Evolutionary conservation across 176 grass and related monocot species (phyloP), one percentile per base, ranked within the genome.

Genomic region (Carex pumila): DNA sequence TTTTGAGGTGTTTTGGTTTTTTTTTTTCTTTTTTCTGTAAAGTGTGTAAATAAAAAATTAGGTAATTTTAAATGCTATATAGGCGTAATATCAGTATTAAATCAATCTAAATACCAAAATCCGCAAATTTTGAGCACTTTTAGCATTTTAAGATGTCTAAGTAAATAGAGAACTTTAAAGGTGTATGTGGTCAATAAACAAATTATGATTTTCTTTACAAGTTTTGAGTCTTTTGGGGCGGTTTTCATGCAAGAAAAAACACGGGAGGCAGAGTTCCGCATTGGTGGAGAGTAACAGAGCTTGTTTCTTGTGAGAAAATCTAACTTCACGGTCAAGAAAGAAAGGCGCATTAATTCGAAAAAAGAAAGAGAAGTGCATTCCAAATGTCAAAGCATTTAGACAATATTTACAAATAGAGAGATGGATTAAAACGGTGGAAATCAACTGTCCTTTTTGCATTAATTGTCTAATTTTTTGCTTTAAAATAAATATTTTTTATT

Each of bases 241-340:
- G 63, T 79, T 79, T 59, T 83, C 66, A 13, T 67, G 87, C 79
- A 45, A 49, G 71, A 78, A 54, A 69, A 41, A 55, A 29, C 21
- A 56, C 37, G 11, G 52, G 68, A 56, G 76, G 41, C 56, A 84
- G 79, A 77, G 79, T 63, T 89, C 79, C 62, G 84, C 65, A 81
- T 68, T 81, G 43, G 54, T 71, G 22, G 85, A 83, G 17, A 85
- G 54, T 8, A 30, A 45, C 22, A 54, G 21, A 13, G 31, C 58
- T 85, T 39, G 50, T 64, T 85, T 65, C 71, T 68, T 85, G 76
- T 58, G 70, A 77, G 52, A 78, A 32, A 8, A 66, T 77, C 86
- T 84, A 79, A 57, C 91, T 90, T 93, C 64, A 76, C 82, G 82
- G 67, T 59, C 56, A 94, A 90, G 94, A 62, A 92, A 94, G 81